A percentile compares a stretch with the other conserved stretches of the same genome.
These are phyloP conservation scores for Candida vartiovaarae DNA, from an alignment of 805 yeast species.

Conservation along the genomic window DNA sequence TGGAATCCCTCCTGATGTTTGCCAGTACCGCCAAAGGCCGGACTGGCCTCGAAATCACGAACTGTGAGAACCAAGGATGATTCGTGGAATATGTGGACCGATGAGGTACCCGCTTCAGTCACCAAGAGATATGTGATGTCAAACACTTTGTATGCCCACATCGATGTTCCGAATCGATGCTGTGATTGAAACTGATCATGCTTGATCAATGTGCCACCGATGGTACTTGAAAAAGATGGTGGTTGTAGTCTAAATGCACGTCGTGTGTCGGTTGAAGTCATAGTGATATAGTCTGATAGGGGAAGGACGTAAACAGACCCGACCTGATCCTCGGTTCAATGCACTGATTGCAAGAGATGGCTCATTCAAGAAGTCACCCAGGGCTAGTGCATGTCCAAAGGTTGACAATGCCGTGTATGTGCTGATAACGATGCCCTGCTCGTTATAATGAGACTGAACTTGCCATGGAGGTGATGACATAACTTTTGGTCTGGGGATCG, in stretches of 20 bases:
- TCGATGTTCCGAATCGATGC: slow-evolving; percentile 35
- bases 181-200: slow-evolving; percentile 19
- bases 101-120: slow-evolving; percentile 46
- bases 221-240: neutral
- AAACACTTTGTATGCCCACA: slow-evolving; percentile 25
- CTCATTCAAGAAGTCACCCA: slow-evolving; percentile 34
- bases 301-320: slow-evolving; percentile 43
- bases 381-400: slow-evolving; percentile 40
- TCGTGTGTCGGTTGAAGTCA: neutral
- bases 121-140: slow-evolving; percentile 34
- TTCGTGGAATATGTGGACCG: slow-evolving; percentile 31
- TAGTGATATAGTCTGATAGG: slow-evolving; percentile 21
- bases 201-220: neutral
- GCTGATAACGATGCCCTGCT: slow-evolving; percentile 9
- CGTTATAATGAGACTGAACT: neutral
- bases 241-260: neutral
- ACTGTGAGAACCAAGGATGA: slow-evolving; percentile 22
- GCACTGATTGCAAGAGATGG: slow-evolving; percentile 45
- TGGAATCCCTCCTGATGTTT: slow-evolving; percentile 35
- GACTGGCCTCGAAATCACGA: slow-evolving; percentile 20
- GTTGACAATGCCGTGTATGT: slow-evolving; percentile 24
- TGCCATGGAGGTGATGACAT: too few species aligned
- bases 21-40: slow-evolving; percentile 33
- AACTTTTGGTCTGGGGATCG: slow-evolving; percentile 4
- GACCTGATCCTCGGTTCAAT: slow-evolving; percentile 34